Evolutionary conservation across 2,329 filamentous ascomycete genomes (phyloP).

Genomic region (Xylariaceae sp.): DNA sequence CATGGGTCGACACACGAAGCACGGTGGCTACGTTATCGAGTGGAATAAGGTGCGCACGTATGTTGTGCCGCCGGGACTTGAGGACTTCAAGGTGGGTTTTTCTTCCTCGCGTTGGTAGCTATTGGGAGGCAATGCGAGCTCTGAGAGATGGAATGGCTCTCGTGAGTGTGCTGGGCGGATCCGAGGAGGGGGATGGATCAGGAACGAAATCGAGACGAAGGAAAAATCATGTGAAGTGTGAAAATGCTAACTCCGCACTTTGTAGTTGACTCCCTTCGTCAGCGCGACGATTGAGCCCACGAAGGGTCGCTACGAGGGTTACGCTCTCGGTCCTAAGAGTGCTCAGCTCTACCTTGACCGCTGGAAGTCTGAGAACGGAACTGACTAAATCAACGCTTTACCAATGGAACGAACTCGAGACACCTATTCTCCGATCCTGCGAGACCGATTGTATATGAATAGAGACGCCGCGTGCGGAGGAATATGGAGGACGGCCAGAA

Average conservation of each 20-base stretch:
- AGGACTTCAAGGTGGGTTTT: slow-evolving; percentile 62
- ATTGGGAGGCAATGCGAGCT: not conserved
- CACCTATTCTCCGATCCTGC: not conserved
- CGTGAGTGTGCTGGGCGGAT: no score
- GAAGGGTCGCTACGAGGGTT: slow-evolving; percentile 51
- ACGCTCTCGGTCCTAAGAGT: slow-evolving; percentile 49
- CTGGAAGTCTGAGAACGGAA: slow-evolving; percentile 65
- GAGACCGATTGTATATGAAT: not conserved
- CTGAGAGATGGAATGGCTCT: not conserved
- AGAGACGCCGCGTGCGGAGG: not conserved
- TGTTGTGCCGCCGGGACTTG: slow-evolving; percentile 65
- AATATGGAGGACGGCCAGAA: not conserved
- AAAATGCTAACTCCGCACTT: slow-evolving; percentile 2
- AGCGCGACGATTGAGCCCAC: slow-evolving; percentile 51
- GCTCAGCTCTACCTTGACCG: slow-evolving; percentile 57
- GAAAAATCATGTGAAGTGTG: no score
- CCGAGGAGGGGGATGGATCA: no score
- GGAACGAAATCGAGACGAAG: no score
- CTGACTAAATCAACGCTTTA: slow-evolving; percentile 40
- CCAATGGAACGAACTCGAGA: not conserved
- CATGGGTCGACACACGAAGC: slow-evolving; percentile 78
- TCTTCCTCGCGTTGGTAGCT: not conserved
- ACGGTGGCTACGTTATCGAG: slow-evolving; percentile 79
- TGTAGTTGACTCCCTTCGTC: slow-evolving; percentile 75
- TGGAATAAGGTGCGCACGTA: slow-evolving; percentile 88